Evolutionary conservation across 1,139 yeast species (phyloP).

Genomic region (Blastobotrys aristatus): DNA sequence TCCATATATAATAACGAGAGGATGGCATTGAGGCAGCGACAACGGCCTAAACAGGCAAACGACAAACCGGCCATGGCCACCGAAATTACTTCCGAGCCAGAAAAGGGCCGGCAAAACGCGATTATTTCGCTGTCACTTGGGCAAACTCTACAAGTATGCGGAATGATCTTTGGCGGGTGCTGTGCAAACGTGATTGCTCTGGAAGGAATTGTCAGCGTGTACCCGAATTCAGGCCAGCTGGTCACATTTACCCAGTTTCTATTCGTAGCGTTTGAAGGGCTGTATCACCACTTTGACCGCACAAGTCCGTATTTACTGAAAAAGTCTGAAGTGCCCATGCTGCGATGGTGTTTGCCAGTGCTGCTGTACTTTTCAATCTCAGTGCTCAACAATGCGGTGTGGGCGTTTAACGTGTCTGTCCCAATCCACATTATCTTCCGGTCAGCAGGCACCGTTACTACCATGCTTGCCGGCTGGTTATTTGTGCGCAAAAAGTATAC

Average conservation of each 20-base stretch:
- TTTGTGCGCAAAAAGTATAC: constrained; percentile 43
- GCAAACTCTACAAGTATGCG: constrained; percentile 10
- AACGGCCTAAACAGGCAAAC: no score
- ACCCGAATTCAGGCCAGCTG: constrained; percentile 44
- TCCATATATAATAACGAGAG: no score
- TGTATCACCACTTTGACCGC: constrained; percentile 17
- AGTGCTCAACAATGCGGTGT: constrained; percentile 54
- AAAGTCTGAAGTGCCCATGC: constrained; percentile 41
- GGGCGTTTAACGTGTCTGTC: constrained; percentile 53
- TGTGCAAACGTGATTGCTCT: constrained; percentile 63
- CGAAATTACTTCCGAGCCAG: no score
- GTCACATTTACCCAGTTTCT: constrained; percentile 60
- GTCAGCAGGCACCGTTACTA: constrained; percentile 59
- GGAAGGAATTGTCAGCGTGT: constrained; percentile 46
- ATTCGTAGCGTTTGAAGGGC: constrained; percentile 47
- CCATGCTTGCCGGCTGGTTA: constrained; percentile 53
- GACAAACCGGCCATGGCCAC: no score
- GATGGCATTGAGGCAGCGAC: no score
- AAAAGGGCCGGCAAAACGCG: neutral
- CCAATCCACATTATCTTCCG: constrained; percentile 66
- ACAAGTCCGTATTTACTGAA: constrained; percentile 23
- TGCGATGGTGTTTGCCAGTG: constrained; percentile 47
- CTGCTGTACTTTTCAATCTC: constrained; percentile 49
- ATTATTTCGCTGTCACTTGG: neutral
- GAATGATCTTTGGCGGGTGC: constrained; percentile 67